Evolutionary conservation across 140 eudicot genomes (phyloP).

Genomic region (Ambrosia hybrid): DNA sequence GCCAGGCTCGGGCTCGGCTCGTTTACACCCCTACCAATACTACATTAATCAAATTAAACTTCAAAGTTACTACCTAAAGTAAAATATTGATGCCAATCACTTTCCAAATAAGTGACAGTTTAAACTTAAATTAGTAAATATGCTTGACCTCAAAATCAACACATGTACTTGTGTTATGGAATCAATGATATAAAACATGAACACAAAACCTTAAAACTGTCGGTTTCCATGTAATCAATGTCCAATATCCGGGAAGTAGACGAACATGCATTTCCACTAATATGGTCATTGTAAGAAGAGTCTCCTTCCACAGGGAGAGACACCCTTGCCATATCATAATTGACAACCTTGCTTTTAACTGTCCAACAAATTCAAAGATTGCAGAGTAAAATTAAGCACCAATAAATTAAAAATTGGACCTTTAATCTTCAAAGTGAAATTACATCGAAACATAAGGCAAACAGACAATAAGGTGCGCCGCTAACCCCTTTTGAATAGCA

Average conservation of each 20-base stretch:
- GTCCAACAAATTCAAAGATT: constrained; percentile 25
- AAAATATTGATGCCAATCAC: neutral
- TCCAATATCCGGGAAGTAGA: constrained; percentile 49
- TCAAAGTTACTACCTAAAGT: neutral
- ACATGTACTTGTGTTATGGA: neutral
- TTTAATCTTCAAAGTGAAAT: too few species aligned
- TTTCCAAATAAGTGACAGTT: neutral
- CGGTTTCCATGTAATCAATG: constrained; percentile 46
- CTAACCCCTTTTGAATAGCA: too few species aligned
- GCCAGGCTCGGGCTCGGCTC: too few species aligned
- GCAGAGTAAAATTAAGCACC: neutral
- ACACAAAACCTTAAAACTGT: constrained; percentile 40
- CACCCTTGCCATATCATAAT: constrained; percentile 43
- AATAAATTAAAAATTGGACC: too few species aligned
- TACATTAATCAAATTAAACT: neutral
- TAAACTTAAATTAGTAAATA: neutral
- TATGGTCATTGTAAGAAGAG: constrained; percentile 38
- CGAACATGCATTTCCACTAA: constrained; percentile 42
- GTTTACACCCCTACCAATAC: too few species aligned
- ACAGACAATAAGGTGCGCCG: too few species aligned
- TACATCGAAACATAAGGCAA: too few species aligned
- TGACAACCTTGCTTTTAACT: constrained; percentile 60
- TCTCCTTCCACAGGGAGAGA: constrained; percentile 55
- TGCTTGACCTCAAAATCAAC: constrained; percentile 25
- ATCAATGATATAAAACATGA: neutral